Evolutionary conservation across 2,329 filamentous ascomycete genomes (phyloP), one percentile per base, ranked within the genome.

Genomic region (Talaromyces sp.): DNA sequence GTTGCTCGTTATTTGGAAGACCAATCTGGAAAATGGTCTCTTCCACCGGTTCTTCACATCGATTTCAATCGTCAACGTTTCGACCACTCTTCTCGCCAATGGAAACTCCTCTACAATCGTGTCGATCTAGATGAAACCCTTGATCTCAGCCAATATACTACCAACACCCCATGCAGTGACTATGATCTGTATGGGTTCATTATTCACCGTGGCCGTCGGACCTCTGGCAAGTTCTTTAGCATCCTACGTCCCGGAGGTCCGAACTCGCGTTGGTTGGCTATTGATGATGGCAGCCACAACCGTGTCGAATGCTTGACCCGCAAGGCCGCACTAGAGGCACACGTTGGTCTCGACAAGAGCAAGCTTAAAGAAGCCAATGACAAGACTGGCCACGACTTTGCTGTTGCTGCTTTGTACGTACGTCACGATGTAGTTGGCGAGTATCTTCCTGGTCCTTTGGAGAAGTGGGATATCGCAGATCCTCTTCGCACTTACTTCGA

Each of bases 181-280:
- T 88, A 87, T 67, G 81, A 80, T 1, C 77, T 88, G 0, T 87
- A 85, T 65, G 84, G 84, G 3, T 83, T 87, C 64, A 75, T 87
- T 34, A 83, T 85, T 2, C 86, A 88, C 67, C 82, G 81, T 63
- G 85, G 84, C 30, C 80, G 80, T 51, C 80, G 87, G 16, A 82
- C 82, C 23, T 87, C 84, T 5, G 81, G 81, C 55, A 79, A 82
- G 42, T 88, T 86, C 73, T 84, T 85, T 66, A 81, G 83, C n/a
- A 81, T 87, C 36, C 71, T 88, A 55, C 80, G 85, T 33, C 86
- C 86, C 0, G 78, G 79, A 52, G 85, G 85, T 2, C 81, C 81
- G 5, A 80, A 78, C 9, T 78, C 80, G 8, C 81, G 79, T 53
- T 88, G 86, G 86, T 82, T 87, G 60, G 81, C 79, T 36, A 87